Evolutionary conservation across 768 basidiomycete species (phyloP), one percentile per base, ranked within the genome.

Genomic region (Lentinula lateritia): DNA sequence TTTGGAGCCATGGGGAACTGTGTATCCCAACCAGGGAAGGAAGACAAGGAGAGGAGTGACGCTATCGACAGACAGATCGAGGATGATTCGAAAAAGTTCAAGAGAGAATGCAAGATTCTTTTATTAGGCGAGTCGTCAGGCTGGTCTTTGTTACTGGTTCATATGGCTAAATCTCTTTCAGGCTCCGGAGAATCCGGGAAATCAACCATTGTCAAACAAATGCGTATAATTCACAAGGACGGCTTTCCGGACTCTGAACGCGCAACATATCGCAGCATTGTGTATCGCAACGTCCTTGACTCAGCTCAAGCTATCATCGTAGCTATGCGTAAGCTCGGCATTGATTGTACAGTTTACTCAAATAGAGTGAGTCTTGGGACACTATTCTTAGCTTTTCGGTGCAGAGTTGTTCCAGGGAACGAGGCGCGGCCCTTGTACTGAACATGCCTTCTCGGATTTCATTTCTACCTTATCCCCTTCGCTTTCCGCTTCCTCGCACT

Each of bases 211-310:
- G 94, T 97, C 39, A 98, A 98, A 72, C 95, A 98, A 74, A 97
- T 98, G 95, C 97, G 96, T 81, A 95, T 98, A 61, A 95, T 98
- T 53, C 92, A 98, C 72, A 92, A 96, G 72, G 86, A 88, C 63
- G 95, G 95, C 12, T 98, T 94, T 75, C 84, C 87, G 2, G 73
- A 75, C 7, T 83, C 89, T 0, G 94, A 97, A 71, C 84, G 93
- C 32, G 78, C 87, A 62, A 80, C 84, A 3, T 96, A 85, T 76
- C 80, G 89, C 18, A 83, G 87, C 0, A 87, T 88, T 35, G 87
- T 98, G 52, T 93, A 89, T 75, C 86, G 86, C 67, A 91, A 96
- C 72, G 86, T 95, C 4, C 78, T 96, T 63, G 95, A 98, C 65
- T 91, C 88, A 5, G 94, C 92, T 0, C 92, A 95, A 66, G 88